Evolutionary conservation across 1,139 yeast species (phyloP).

Genomic region (Pichia sp.): DNA sequence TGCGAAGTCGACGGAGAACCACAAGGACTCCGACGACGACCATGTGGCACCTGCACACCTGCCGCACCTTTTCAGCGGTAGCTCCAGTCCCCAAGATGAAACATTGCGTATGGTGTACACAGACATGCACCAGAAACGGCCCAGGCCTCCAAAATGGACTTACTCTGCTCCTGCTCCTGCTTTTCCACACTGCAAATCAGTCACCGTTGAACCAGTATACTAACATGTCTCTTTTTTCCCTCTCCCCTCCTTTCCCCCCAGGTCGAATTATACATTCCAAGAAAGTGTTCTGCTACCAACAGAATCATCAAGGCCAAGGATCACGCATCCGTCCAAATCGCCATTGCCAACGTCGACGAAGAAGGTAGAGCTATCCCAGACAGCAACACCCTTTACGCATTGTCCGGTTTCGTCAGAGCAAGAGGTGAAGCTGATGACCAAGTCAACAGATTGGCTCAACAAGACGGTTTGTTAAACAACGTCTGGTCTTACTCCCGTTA

Average conservation of each 20-base stretch:
- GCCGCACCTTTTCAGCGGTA: no score
- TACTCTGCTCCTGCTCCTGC: no score
- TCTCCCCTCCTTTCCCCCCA: constrained; percentile 27
- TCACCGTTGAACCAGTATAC: constrained; percentile 8
- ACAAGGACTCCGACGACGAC: no score
- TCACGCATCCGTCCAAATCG: constrained; percentile 96
- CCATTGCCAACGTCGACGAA: constrained; percentile 85
- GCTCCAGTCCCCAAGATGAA: no score
- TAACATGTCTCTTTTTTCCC: constrained; percentile 9
- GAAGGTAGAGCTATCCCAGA: constrained; percentile 95
- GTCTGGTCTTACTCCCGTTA: constrained; percentile 99
- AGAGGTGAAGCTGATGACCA: constrained; percentile 98
- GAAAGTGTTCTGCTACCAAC: constrained; percentile 99
- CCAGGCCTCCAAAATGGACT: no score
- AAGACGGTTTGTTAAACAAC: constrained; percentile 96
- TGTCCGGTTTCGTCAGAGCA: constrained; percentile 89
- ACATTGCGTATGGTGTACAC: no score
- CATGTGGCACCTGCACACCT: no score
- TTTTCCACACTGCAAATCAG: no score
- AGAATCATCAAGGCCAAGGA: constrained; percentile 99
- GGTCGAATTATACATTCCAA: constrained; percentile 99
- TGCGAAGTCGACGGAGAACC: no score
- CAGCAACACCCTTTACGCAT: constrained; percentile 90
- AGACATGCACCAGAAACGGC: no score
- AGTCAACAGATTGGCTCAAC: constrained; percentile 98